Evolutionary conservation across 306 rosid species (phyloP).

Genomic region (Sicyos baderoa): DNA sequence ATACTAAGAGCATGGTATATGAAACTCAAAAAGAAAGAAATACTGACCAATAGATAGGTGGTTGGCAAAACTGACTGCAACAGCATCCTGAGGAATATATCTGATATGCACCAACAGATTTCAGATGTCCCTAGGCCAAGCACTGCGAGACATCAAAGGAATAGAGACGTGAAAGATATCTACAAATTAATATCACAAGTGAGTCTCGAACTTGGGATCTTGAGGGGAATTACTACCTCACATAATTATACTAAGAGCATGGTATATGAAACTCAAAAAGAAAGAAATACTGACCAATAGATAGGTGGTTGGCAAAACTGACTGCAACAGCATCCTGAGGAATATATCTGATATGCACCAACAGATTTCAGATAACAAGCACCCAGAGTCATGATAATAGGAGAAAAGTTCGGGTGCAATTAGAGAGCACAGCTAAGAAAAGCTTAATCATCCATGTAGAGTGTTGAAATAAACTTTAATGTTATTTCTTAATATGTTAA

Average conservation of each 20-base stretch:
- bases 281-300: conserved; percentile 57
- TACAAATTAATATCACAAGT: no score
- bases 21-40: conserved; percentile 26
- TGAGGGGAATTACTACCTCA: neutral
- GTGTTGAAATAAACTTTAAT: no score
- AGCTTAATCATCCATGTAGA: conserved; percentile 17
- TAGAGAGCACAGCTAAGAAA: conserved; percentile 11
- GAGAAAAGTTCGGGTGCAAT: conserved; percentile 9
- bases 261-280: conserved; percentile 18
- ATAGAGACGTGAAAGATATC: no score
- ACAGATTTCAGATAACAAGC: conserved; percentile 34
- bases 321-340: conserved; percentile 68
- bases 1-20: neutral
- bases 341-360: conserved; percentile 53
- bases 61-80: conserved; percentile 68
- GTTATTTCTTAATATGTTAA: no score
- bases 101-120: conserved; percentile 43
- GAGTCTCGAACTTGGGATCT: no score
- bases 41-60: conserved; percentile 59
- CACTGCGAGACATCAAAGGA: no score
- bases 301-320: conserved; percentile 53
- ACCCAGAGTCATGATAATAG: conserved; percentile 29
- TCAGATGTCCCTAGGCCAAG: no score
- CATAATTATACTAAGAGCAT: neutral
- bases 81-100: conserved; percentile 62